Base-by-base conservation (phyloP, 2,329 filamentous ascomycete genomes). In the Coleophoma eucalyptorum region DNA sequence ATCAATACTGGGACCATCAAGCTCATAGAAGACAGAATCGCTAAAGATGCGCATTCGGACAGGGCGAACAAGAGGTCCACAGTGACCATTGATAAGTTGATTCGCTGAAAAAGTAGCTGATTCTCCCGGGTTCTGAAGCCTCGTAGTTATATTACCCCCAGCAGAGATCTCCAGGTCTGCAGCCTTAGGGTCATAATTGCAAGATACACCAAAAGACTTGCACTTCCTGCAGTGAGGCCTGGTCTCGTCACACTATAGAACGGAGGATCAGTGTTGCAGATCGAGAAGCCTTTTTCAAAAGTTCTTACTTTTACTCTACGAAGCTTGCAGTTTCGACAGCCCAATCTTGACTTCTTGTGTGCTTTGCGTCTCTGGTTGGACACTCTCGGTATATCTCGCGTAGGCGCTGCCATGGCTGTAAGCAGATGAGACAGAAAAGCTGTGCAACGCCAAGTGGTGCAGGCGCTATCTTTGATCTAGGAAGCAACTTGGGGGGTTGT, bases 301-400 rank as follows among this genome's bases (percentile, higher is more conserved):
- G 12, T 12, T 53, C 65, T 60, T 62, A 75, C 77, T 68, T 81
- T 81, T 45, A 80, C 70, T 48, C 74, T 69, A 33, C 77, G 68
- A 18, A 80, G 58, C 57, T 81, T 81, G 61, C 80, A 83, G 56
- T 81, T 82, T 3, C 71, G 72, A 55, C 79, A 82, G 2, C 79
- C 79, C 13, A 69, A 66, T 16, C 76, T 69, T 1, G 77, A 81
- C 57, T 82, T 82, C 19, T 67, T 75, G 55, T 83, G 79, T n/a
- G 60, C 42, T 46, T 56, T 57, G 19, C 59, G 54, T 49, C 51
- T 58, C n/a, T 55, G 49, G 43, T 3, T 33, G 8, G n/a, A n/a
- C 11, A 16, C 19, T n/a, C 37, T 18, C 15, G 26, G 10, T 8
- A 7, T 26, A 26, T 26, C 26, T 26, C 26, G 26, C 26, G 10